Conservation (phyloP, 352 stramenopile species). For the Thraustochytrium striatum region DNA sequence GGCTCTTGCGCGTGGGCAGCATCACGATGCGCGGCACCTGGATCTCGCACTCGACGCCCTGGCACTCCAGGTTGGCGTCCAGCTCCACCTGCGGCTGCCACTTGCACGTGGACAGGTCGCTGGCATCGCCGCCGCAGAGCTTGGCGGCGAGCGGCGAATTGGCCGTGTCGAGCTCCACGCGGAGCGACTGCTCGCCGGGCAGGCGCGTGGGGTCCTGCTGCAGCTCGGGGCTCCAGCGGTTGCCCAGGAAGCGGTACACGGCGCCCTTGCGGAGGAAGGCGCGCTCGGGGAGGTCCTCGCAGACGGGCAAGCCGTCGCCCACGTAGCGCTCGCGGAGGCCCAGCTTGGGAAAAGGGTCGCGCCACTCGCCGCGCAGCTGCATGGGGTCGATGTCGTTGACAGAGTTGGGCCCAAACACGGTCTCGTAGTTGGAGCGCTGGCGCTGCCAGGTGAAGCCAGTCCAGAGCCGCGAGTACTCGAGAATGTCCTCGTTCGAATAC, state of each 20-base stretch:
- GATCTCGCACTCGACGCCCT: conserved; percentile 56
- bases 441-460: conserved; percentile 60
- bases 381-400: conserved; percentile 60
- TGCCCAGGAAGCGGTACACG: conserved; percentile 54
- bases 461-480: conserved; percentile 60
- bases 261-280: conserved; percentile 61
- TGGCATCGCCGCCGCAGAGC: conserved; percentile 54
- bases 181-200: conserved; percentile 48
- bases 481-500: conserved; percentile 62
- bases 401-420: neutral
- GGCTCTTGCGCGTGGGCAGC: conserved; percentile 50
- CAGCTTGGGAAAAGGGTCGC: conserved; percentile 62
- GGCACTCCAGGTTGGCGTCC: conserved; percentile 52
- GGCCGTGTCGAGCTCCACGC: conserved; percentile 47
- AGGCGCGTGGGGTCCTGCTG: neutral
- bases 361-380: conserved; percentile 57
- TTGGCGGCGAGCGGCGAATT: conserved; percentile 53
- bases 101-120: conserved; percentile 45
- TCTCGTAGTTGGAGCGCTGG: conserved; percentile 54
- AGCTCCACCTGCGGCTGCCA: conserved; percentile 56
- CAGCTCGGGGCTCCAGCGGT: conserved; percentile 9
- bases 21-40: conserved; percentile 60
- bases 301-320: conserved; percentile 63
- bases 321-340: conserved; percentile 60
- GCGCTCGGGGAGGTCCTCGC: conserved; percentile 58